phyloP scores from a whole-genome alignment of 2,329 filamentous ascomycete genomes.

The Camptophora hylomeconis region DNA sequence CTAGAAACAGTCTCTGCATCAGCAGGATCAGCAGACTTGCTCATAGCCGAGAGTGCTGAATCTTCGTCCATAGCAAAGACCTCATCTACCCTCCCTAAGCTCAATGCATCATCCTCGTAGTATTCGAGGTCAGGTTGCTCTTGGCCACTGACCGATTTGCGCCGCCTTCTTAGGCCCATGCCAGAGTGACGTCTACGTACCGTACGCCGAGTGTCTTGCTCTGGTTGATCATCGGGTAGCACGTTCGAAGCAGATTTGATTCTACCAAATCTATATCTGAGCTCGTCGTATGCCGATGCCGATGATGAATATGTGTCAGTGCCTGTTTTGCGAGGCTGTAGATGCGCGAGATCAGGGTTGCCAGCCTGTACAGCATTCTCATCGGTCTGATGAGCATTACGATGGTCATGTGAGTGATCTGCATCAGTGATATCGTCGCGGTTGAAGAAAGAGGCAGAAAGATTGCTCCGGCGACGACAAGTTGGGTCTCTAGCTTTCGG shows the following conservation, averaged over 20 bases:
- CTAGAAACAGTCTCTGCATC: slow-evolving; percentile 2
- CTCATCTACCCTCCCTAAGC: slow-evolving; percentile 60
- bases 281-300: slow-evolving; percentile 10
- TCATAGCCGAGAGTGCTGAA: slow-evolving; percentile 1
- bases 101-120: slow-evolving; percentile 78
- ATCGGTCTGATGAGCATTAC: background rate
- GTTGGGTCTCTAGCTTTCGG: slow-evolving; percentile 32
- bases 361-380: slow-evolving; percentile 17
- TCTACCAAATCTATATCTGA: slow-evolving; percentile 22
- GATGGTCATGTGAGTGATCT: background rate
- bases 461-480: slow-evolving; percentile 21
- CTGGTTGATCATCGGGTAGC: too few species aligned
- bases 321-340: too few species aligned
- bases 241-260: slow-evolving; percentile 23
- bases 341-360: slow-evolving; percentile 6
- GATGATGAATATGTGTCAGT: slow-evolving; percentile 16
- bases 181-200: slow-evolving; percentile 66
- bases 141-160: slow-evolving; percentile 52
- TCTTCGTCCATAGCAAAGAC: slow-evolving; percentile 57
- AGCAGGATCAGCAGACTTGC: background rate
- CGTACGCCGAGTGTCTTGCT: slow-evolving; percentile 18
- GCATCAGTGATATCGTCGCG: slow-evolving; percentile 1
- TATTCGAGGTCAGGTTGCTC: slow-evolving; percentile 72
- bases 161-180: slow-evolving; percentile 64
- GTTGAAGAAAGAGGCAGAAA: slow-evolving; percentile 21